Percentiles rank a stretch among this genome's conserved stretches.
These are phyloP conservation scores for Zasmidium citrigriseum DNA, from an alignment of 2,329 filamentous ascomycete species.

Conservation along the genomic window DNA sequence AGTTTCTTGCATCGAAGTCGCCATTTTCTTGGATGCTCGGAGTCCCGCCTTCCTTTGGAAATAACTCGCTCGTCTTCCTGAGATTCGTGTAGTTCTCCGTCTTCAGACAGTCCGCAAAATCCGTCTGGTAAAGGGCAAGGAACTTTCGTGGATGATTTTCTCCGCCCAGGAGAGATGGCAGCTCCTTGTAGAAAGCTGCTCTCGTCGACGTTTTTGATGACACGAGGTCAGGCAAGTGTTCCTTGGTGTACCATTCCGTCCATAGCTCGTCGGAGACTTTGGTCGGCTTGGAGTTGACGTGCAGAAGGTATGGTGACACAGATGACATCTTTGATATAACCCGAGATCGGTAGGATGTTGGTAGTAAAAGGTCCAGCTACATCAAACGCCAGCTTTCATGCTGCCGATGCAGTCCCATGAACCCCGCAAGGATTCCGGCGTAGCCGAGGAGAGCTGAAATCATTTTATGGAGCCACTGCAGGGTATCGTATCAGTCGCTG, in stretches of 20 bases:
- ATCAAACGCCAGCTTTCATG: too few species aligned
- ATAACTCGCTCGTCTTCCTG: conserved; percentile 4
- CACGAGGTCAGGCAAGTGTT: background rate
- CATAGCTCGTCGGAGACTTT: background rate
- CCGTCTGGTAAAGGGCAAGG: conserved; percentile 9
- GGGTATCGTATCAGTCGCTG: too few species aligned
- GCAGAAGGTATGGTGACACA: background rate
- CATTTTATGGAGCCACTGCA: too few species aligned
- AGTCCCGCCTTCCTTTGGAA: conserved; percentile 1
- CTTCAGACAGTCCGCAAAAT: conserved; percentile 2
- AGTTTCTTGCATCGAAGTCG: conserved; percentile 6
- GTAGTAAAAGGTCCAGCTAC: too few species aligned
- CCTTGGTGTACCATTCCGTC: background rate
- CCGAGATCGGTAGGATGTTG: too few species aligned
- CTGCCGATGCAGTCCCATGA: too few species aligned
- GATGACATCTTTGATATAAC: background rate
- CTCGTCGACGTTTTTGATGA: background rate
- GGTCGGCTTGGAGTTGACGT: background rate
- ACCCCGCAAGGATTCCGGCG: background rate
- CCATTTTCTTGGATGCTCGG: conserved; percentile 1
- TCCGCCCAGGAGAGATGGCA: background rate
- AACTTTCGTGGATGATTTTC: conserved; percentile 2
- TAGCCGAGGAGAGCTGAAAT: background rate
- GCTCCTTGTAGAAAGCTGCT: conserved; percentile 1
- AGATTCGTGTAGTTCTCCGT: conserved; percentile 1